Percentiles rank a stretch among this genome's conserved stretches.
Conservation (phyloP, 139 green algal genomes). For the Tetradesmus lagerheimii region DNA sequence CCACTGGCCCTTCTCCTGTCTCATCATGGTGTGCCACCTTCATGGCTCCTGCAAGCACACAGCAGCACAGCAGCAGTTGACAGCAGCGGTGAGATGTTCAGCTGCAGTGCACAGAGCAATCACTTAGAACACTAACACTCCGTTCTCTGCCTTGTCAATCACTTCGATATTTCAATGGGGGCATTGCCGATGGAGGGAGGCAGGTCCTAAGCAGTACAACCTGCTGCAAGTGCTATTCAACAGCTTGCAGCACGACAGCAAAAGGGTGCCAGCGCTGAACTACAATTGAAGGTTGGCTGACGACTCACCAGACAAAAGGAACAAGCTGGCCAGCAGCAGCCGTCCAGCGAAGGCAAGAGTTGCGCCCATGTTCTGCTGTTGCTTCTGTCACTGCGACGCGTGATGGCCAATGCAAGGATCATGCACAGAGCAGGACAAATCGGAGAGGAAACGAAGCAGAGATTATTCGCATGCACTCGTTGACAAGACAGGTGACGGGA, state of each 20-base stretch:
- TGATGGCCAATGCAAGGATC: not conserved
- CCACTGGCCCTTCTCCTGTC: not conserved
- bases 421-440: not conserved
- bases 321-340: slow-evolving; percentile 22
- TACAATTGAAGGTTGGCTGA: not conserved
- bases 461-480: too few relatives aligned
- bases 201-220: not conserved
- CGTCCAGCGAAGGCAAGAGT: slow-evolving; percentile 10
- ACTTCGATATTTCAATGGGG: too few relatives aligned
- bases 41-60: not conserved
- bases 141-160: too few relatives aligned
- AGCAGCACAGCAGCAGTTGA: not conserved
- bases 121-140: too few relatives aligned
- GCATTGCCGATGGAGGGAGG: not conserved
- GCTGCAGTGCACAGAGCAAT: not conserved
- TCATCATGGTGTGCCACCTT: slow-evolving; percentile 34
- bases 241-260: not conserved
- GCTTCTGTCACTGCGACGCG: too few relatives aligned
- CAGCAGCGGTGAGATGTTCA: not conserved
- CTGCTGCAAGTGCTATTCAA: not conserved
- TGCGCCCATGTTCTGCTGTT: slow-evolving; percentile 19
- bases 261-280: not conserved
- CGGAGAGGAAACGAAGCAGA: not conserved
- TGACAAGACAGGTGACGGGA: too few relatives aligned
- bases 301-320: not conserved